Evolutionary conservation across 2,329 filamentous ascomycete species (phyloP).

Genomic region (Neopestalotiopsis sp.): DNA sequence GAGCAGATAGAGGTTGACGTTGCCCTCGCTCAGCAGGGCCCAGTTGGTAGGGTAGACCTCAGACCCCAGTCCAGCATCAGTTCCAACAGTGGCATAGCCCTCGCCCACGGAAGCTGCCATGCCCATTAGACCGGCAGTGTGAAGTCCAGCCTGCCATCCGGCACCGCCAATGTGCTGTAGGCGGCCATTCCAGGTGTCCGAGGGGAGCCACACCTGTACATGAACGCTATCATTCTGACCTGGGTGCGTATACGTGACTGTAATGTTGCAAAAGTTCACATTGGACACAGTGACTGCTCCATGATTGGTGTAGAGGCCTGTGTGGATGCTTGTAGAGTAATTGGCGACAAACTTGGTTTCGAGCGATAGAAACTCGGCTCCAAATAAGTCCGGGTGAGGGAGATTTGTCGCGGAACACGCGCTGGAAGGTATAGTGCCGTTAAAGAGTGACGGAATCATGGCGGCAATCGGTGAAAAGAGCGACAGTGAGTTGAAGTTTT

Average conservation of each 20-base stretch:
- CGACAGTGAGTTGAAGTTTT: neutral
- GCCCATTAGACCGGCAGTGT: conserved; percentile 21
- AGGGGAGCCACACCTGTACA: neutral
- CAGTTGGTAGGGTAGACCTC: conserved; percentile 11
- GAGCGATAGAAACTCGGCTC: neutral
- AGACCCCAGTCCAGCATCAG: conserved; percentile 29
- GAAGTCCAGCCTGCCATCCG: conserved; percentile 33
- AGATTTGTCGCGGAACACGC: neutral
- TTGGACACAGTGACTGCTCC: neutral
- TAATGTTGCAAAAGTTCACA: conserved; percentile 6
- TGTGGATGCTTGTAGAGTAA: neutral
- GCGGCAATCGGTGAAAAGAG: neutral
- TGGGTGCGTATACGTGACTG: conserved; percentile 5
- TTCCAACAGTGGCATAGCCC: conserved; percentile 33
- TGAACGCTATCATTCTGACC: neutral
- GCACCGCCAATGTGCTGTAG: conserved; percentile 36
- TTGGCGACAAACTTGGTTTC: neutral
- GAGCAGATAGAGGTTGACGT: neutral
- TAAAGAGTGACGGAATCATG: neutral
- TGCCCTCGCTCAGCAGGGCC: neutral
- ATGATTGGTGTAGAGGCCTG: neutral
- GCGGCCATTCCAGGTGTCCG: conserved; percentile 34
- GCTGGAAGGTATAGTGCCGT: neutral
- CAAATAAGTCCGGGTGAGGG: neutral
- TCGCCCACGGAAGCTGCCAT: conserved; percentile 27